phyloP scores from a whole-genome alignment of 2,329 filamentous ascomycete genomes.

The Huntiella bhutanensis region DNA sequence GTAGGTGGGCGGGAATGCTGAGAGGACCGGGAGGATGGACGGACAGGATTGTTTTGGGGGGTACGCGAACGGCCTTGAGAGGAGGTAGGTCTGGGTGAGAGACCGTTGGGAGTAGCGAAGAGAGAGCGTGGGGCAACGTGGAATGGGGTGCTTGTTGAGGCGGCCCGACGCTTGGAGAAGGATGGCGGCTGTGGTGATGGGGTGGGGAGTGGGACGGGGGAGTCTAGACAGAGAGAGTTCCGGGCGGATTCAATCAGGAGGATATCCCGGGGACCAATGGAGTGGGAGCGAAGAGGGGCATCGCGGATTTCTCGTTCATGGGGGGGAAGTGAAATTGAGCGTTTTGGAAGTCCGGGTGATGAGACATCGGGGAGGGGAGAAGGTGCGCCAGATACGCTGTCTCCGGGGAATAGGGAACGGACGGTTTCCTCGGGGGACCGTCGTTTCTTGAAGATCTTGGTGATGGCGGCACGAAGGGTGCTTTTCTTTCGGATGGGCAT shows the following conservation, averaged over 20 bases:
- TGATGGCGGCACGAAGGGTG: slow-evolving; percentile 34
- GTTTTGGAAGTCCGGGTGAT: slow-evolving; percentile 21
- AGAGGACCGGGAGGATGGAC: too few species aligned
- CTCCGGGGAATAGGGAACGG: too few species aligned
- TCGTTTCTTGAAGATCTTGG: slow-evolving; percentile 39
- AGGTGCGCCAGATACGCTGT: not conserved
- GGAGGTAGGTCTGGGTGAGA: slow-evolving; percentile 44
- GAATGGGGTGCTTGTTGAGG: slow-evolving; percentile 7
- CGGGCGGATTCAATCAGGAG: slow-evolving; percentile 33
- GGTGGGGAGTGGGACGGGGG: not conserved
- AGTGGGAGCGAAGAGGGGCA: slow-evolving; percentile 41
- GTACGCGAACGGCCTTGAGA: slow-evolving; percentile 32
- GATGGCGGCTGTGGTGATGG: not conserved
- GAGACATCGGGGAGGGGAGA: not conserved
- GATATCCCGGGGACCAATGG: slow-evolving; percentile 36
- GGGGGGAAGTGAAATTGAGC: slow-evolving; percentile 39
- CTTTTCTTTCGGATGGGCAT: slow-evolving; percentile 36
- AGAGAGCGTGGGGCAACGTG: slow-evolving; percentile 2
- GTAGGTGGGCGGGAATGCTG: too few species aligned
- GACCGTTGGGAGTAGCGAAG: slow-evolving; percentile 19
- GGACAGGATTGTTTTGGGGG: slow-evolving; percentile 10
- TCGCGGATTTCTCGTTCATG: slow-evolving; percentile 43
- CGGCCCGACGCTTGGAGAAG: slow-evolving; percentile 7
- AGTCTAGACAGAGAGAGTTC: slow-evolving; percentile 31
- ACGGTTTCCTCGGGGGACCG: slow-evolving; percentile 17